Percentiles rank a stretch among this genome's conserved stretches.
These are phyloP conservation scores for Pseudogymnoascus sp. DNA, from an alignment of 2,329 filamentous ascomycete genomes.

Conservation along the genomic window DNA sequence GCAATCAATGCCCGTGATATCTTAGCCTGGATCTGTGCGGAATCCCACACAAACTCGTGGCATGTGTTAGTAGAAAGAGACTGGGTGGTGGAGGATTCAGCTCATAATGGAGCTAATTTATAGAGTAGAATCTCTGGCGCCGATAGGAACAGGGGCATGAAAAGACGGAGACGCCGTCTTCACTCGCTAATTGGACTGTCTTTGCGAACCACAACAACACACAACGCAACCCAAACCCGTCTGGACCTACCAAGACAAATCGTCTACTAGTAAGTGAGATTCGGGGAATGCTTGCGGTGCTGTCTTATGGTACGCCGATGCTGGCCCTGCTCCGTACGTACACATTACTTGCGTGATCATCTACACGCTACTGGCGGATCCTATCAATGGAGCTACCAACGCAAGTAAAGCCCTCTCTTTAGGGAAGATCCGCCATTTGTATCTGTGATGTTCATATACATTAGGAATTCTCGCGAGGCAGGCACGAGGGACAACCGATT, in stretches of 20 bases:
- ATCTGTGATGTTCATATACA: background rate
- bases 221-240: background rate
- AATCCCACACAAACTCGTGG: constrained; percentile 6
- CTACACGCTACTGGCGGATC: constrained; percentile 5
- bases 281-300: background rate
- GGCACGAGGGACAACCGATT: constrained; percentile 8
- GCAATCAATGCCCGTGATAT: background rate
- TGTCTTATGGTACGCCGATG: constrained; percentile 4
- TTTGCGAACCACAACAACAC: background rate
- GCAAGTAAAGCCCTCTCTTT: background rate
- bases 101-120: background rate
- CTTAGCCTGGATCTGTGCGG: background rate
- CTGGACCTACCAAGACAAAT: constrained; percentile 3
- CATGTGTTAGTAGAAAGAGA: background rate
- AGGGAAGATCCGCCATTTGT: background rate
- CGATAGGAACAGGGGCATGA: constrained; percentile 2
- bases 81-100: constrained; percentile 3
- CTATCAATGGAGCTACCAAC: constrained; percentile 3
- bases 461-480: background rate
- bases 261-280: background rate
- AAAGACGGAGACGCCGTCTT: constrained; percentile 6
- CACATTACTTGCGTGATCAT: constrained; percentile 5
- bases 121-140: constrained; percentile 2
- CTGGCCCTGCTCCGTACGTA: background rate
- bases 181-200: background rate